phyloP scores from a whole-genome alignment of 768 basidiomycete species.

The Macrolepiota dolichaula region DNA sequence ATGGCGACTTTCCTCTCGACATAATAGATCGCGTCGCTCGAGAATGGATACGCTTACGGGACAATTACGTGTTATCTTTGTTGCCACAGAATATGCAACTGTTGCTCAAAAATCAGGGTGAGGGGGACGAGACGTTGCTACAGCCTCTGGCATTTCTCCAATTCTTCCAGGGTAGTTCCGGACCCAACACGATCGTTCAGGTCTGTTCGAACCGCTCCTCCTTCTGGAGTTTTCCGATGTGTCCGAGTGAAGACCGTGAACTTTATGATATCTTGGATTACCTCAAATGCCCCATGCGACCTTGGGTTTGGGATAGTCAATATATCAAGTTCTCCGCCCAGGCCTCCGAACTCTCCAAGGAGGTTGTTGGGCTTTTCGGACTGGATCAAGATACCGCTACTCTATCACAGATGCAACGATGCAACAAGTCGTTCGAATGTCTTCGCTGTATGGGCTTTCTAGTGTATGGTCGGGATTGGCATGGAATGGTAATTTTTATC shows the following conservation, averaged over 20 bases:
- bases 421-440: too few relatives aligned
- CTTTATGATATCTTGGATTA: background rate
- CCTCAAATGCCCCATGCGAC: background rate
- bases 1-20: background rate
- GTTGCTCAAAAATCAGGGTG: too few relatives aligned
- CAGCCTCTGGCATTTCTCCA: background rate
- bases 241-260: too few relatives aligned
- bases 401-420: too few relatives aligned
- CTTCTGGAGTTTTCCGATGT: too few relatives aligned
- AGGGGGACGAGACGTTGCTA: background rate
- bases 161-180: too few relatives aligned
- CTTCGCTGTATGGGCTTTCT: too few relatives aligned
- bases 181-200: background rate
- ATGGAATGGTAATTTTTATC: too few relatives aligned
- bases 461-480: too few relatives aligned
- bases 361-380: background rate
- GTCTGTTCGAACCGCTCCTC: background rate
- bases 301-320: background rate
- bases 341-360: background rate
- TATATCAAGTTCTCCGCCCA: background rate
- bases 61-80: background rate
- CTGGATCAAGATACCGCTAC: constrained; percentile 1
- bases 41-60: background rate
- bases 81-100: background rate
- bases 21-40: background rate